A percentile compares a stretch with the other conserved stretches of the same genome.
Evolutionary conservation across 2,329 filamentous ascomycete species (phyloP).

Genomic region (Trichophyton rubrum): DNA sequence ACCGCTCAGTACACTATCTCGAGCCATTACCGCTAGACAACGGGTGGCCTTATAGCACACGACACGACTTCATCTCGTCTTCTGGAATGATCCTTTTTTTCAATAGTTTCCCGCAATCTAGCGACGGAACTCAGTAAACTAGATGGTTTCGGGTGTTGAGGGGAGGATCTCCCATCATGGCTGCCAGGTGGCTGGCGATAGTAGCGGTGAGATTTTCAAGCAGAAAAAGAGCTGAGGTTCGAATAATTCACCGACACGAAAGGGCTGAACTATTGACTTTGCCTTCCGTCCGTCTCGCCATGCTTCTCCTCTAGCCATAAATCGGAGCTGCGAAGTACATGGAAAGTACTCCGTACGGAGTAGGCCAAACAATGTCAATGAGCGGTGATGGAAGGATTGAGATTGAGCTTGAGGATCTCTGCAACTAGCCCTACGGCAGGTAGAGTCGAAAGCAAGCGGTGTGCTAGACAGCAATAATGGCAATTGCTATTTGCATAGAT

Average conservation of each 20-base stretch:
- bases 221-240: not conserved
- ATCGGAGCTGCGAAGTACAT: not conserved
- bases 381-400: too few species aligned
- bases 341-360: too few species aligned
- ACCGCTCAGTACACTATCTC: not conserved
- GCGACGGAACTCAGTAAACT: not conserved
- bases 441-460: too few species aligned
- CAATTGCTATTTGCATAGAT: too few species aligned
- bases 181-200: not conserved
- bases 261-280: not conserved
- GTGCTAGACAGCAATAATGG: too few species aligned
- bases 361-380: too few species aligned
- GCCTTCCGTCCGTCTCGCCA: not conserved
- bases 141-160: not conserved
- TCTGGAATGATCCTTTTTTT: not conserved
- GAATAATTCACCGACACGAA: not conserved
- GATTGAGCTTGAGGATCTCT: too few species aligned
- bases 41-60: not conserved
- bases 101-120: not conserved
- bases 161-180: not conserved
- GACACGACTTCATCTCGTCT: not conserved
- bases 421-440: too few species aligned
- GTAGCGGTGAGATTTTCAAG: not conserved
- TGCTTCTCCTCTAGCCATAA: not conserved
- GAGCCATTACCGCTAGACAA: not conserved